phyloP scores from a whole-genome alignment of 164 flowering plant genomes.

The Vitis vinifera region DNA sequence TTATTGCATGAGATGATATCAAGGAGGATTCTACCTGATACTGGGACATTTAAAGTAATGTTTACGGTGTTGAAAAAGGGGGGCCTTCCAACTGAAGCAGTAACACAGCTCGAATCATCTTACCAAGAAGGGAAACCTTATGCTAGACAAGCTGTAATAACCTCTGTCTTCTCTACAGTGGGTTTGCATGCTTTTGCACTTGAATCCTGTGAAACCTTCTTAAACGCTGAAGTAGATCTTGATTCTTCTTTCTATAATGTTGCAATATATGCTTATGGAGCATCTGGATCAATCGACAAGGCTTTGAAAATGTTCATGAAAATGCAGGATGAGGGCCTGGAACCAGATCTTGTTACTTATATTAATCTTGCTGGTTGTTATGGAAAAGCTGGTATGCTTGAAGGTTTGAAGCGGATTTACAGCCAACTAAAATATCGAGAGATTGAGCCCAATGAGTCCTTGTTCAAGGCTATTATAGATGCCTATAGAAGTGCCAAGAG shows the following conservation, averaged over 20 bases:
- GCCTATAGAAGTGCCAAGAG: constrained; percentile 59
- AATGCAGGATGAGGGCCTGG: constrained; percentile 79
- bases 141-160: constrained; percentile 57
- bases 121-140: constrained; percentile 65
- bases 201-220: constrained; percentile 47
- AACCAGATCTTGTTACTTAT: constrained; percentile 68
- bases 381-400: constrained; percentile 82
- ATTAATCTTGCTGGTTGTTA: constrained; percentile 70
- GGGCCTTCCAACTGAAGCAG: constrained; percentile 57
- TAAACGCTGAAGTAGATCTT: constrained; percentile 36
- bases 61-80: constrained; percentile 67
- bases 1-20: constrained; percentile 71
- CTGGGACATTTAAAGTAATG: constrained; percentile 58
- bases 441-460: constrained; percentile 59
- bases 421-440: constrained; percentile 59
- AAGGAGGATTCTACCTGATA: constrained; percentile 54
- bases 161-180: constrained; percentile 55
- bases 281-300: constrained; percentile 53
- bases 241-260: constrained; percentile 66
- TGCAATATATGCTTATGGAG: constrained; percentile 61
- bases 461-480: constrained; percentile 58
- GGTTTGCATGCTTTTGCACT: constrained; percentile 69
- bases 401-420: constrained; percentile 74
- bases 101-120: constrained; percentile 55
- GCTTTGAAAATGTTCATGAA: constrained; percentile 73